Base-by-base conservation (phyloP, 2,329 filamentous ascomycete genomes). In the Trichophyton schoenleinii region DNA sequence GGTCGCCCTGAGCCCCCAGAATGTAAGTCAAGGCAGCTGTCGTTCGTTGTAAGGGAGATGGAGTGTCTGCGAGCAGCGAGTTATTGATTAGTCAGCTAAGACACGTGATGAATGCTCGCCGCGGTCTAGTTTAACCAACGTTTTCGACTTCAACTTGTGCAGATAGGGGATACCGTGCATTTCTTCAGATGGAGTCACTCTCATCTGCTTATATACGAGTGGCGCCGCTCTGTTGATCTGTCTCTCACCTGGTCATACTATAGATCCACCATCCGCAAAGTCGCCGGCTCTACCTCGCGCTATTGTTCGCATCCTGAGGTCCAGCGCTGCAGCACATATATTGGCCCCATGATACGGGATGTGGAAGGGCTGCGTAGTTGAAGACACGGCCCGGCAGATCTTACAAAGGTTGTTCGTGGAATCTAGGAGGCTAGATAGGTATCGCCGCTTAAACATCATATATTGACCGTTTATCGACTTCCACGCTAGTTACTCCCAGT, bases 121-220 rank as follows among this genome's bases (percentile, higher is more conserved):
- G 22, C 22, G 2, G 22, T 22, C 22, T 22, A 22, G 2, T 3
- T 22, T 2, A 31, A 31, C 28, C 28, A 31, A 31, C 28, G 28
- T 31, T 31, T 6, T 31, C 28, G 6, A 31, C 5, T 7, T 7
- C 28, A 31, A 31, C 28, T 31, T 31, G 28, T 31, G 28, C 28
- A 31, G 28, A 31, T 31, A 31, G 6, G 1, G 28, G 28, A 31
- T 8, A 31, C 6, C 28, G 6, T 31, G 28, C 28, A 31, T 31
- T 6, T 2, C 28, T 31, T 31, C 28, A 7, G 22, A 22, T 58
- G 60, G 62, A 59, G 57, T 65, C 61, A 65, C 64, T 53, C 65
- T 67, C 20, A 63, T 66, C 22, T 64, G 65, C 31, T 60, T 66
- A 41, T 63, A 59, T 65, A 67, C 61, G 64, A 66, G 59, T 57